A percentile compares a stretch with the other conserved stretches of the same genome.
These are phyloP conservation scores for Wickerhamiella dianesei DNA, from an alignment of 805 yeast genomes.

Conservation along the genomic window DNA sequence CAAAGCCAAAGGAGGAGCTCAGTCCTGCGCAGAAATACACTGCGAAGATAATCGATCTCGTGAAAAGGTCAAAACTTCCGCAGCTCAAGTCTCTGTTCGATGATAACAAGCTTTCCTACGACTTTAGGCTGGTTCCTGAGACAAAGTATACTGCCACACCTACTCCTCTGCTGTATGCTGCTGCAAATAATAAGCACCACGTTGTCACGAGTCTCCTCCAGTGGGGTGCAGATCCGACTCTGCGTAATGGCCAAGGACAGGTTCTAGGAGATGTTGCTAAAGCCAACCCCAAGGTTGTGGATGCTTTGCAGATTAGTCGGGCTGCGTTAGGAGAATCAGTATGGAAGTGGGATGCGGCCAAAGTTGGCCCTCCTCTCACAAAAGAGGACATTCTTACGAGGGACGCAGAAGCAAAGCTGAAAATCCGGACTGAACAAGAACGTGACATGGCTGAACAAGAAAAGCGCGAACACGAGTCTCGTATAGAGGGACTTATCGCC, in stretches of 20 bases:
- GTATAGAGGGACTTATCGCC: conserved; percentile 17
- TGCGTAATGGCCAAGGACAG: conserved; percentile 39
- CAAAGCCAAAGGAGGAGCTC: conserved; percentile 11
- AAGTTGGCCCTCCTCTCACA: conserved; percentile 43
- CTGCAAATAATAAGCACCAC: conserved; percentile 51
- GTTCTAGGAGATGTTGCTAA: conserved; percentile 57
- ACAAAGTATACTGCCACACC: conserved; percentile 44
- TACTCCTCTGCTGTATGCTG: conserved; percentile 65
- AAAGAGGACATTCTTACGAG: conserved; percentile 24
- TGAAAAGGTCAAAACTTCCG: conserved; percentile 70
- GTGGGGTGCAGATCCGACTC: conserved; percentile 58
- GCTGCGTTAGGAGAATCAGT: conserved; percentile 49
- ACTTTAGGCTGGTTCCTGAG: conserved; percentile 44
- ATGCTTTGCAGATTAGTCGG: conserved; percentile 58
- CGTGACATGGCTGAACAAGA: conserved; percentile 13
- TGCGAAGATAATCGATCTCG: conserved; percentile 43
- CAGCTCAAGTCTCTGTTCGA: conserved; percentile 48
- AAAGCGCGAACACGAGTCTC: conserved; percentile 12
- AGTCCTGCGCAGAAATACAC: conserved; percentile 27
- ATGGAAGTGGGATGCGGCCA: conserved; percentile 58
- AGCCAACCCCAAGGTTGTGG: conserved; percentile 25
- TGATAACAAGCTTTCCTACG: conserved; percentile 40
- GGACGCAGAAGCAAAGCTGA: conserved; percentile 17
- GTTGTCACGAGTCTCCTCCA: conserved; percentile 51
- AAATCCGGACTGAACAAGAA: conserved; percentile 14